Evolutionary conservation across 306 rosid species (phyloP).

Genomic region (Glycyrrhiza uralensis): DNA sequence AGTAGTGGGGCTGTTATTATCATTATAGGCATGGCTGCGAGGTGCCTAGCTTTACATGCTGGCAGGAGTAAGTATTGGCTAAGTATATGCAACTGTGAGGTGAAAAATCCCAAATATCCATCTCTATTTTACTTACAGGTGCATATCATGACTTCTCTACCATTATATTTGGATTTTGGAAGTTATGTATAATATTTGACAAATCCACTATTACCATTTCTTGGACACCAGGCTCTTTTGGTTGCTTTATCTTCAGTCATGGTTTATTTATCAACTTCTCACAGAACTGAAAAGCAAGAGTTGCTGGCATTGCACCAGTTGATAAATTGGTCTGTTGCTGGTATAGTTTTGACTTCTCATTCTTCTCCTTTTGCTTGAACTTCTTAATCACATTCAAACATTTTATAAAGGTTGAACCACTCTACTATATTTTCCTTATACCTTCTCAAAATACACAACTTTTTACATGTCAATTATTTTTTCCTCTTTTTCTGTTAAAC

Average conservation of each 20-base stretch:
- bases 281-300: constrained; percentile 70
- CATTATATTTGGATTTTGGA: constrained; percentile 18
- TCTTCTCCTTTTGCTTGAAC: constrained; percentile 8
- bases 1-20: constrained; percentile 75
- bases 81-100: constrained; percentile 51
- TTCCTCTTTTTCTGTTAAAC: neutral
- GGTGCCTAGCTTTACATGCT: constrained; percentile 65
- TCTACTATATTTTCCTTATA: neutral
- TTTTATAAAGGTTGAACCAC: neutral
- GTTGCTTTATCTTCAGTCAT: constrained; percentile 72
- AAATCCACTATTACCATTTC: constrained; percentile 1
- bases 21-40: constrained; percentile 62
- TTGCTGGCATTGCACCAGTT: constrained; percentile 67
- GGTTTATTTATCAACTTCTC: constrained; percentile 82
- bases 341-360: constrained; percentile 45
- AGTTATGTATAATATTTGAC: neutral
- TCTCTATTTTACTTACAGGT: constrained; percentile 78
- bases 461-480: neutral
- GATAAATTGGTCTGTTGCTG: constrained; percentile 72
- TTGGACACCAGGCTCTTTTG: constrained; percentile 57
- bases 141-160: constrained; percentile 3
- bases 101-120: constrained; percentile 46
- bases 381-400: neutral
- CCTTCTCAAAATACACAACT: neutral
- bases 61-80: constrained; percentile 64